These are phyloP conservation scores for Yueomyces sinensis DNA, from an alignment of 805 yeast species.

Conservation along the genomic window DNA sequence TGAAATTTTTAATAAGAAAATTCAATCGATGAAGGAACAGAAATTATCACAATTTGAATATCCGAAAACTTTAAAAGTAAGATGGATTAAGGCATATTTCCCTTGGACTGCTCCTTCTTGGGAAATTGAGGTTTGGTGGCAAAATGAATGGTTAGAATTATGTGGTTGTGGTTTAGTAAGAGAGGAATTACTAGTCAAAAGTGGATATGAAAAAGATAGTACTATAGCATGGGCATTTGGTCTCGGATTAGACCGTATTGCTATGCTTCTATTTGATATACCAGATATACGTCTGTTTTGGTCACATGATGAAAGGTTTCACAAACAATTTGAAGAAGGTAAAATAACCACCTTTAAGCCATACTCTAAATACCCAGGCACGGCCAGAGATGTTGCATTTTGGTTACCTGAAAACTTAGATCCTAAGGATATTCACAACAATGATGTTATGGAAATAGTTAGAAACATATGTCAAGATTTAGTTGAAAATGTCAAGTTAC, in stretches of 20 bases:
- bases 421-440: conserved; percentile 46
- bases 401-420: conserved; percentile 54
- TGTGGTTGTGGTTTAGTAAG: conserved; percentile 92
- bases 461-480: conserved; percentile 75
- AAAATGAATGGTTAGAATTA: conserved; percentile 94
- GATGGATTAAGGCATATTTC: conserved; percentile 93
- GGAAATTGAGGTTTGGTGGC: conserved; percentile 99
- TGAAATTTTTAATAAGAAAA: conserved; percentile 49
- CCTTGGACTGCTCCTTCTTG: conserved; percentile 99
- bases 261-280: conserved; percentile 88
- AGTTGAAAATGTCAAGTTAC: conserved; percentile 69
- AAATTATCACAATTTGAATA: conserved; percentile 38
- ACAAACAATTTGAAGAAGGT: conserved; percentile 54
- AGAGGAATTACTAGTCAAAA: conserved; percentile 58
- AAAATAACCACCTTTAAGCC: conserved; percentile 65
- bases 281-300: conserved; percentile 93
- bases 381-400: conserved; percentile 78
- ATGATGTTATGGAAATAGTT: conserved; percentile 89
- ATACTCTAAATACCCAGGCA: conserved; percentile 83
- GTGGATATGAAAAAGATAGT: conserved; percentile 44
- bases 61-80: conserved; percentile 51
- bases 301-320: conserved; percentile 72
- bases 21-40: conserved; percentile 22
- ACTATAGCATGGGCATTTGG: conserved; percentile 97
- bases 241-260: conserved; percentile 85